These are phyloP conservation scores for Iris pallida DNA, from an alignment of 116 monocot genomes.

Conservation along the genomic window DNA sequence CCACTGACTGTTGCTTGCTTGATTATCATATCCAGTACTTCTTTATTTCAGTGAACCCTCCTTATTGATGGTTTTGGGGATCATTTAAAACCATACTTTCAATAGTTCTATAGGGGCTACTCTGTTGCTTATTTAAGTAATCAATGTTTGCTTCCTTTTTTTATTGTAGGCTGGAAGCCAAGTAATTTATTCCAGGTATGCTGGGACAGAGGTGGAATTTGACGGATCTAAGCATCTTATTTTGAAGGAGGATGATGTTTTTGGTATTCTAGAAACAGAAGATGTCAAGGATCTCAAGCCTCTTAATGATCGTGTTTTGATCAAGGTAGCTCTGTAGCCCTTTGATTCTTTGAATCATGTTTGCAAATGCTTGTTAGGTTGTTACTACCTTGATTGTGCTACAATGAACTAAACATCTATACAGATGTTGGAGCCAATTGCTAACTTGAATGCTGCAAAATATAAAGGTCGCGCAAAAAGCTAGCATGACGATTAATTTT, in stretches of 20 bases:
- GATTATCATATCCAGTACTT: not conserved
- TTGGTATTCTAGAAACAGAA: conserved; percentile 37
- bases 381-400: no score
- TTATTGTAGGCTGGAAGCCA: conserved; percentile 25
- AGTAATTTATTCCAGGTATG: conserved; percentile 43
- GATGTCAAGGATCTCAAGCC: conserved; percentile 49
- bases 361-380: not conserved
- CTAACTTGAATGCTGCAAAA: no score
- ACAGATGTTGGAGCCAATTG: no score
- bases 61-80: not conserved
- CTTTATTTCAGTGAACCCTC: not conserved
- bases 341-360: not conserved
- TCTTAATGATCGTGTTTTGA: conserved; percentile 14
- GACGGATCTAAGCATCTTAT: conserved; percentile 37
- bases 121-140: not conserved
- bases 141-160: not conserved
- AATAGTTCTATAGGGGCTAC: not conserved
- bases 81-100: not conserved
- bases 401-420: no score
- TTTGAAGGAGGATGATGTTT: conserved; percentile 49
- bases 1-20: not conserved
- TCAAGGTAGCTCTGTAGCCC: not conserved
- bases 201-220: conserved; percentile 45
- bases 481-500: no score
- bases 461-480: no score